Percentiles rank a stretch among this genome's conserved stretches.
phyloP scores from a whole-genome alignment of 2,329 filamentous ascomycete species.

The Alternaria arbusti region DNA sequence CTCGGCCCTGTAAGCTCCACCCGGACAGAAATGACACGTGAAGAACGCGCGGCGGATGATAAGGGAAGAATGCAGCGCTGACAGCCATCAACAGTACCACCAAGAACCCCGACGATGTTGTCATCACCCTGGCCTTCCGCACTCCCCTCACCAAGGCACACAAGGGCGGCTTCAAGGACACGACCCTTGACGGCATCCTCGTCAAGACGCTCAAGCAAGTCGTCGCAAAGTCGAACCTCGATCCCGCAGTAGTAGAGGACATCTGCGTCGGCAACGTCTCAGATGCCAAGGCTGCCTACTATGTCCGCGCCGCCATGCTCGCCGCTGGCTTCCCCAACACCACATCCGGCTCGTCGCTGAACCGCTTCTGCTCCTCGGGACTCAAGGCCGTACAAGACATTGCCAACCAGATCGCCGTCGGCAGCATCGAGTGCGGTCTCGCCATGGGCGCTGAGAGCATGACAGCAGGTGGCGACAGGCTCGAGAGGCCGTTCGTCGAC shows the following conservation, averaged over 20 bases:
- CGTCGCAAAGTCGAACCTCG: slow-evolving; percentile 72
- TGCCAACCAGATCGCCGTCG: slow-evolving; percentile 80
- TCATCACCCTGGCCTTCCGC: slow-evolving; percentile 90
- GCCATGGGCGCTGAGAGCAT: slow-evolving; percentile 90
- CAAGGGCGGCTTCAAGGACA: slow-evolving; percentile 97
- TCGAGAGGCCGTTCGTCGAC: slow-evolving; percentile 77
- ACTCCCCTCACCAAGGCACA: slow-evolving; percentile 86
- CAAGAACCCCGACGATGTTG: slow-evolving; percentile 94
- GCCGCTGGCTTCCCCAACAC: slow-evolving; percentile 95
- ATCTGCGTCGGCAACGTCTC: slow-evolving; percentile 92
- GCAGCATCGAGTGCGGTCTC: slow-evolving; percentile 85
- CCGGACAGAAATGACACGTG: not conserved
- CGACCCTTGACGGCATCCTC: slow-evolving; percentile 82
- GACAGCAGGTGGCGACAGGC: slow-evolving; percentile 73
- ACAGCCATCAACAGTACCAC: slow-evolving; percentile 66
- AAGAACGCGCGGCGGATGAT: not conserved
- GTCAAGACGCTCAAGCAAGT: slow-evolving; percentile 78
- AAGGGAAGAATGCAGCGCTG: slow-evolving; percentile 2
- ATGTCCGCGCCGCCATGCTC: slow-evolving; percentile 84
- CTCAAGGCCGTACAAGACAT: slow-evolving; percentile 96
- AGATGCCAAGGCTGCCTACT: slow-evolving; percentile 87
- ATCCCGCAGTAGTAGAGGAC: slow-evolving; percentile 84
- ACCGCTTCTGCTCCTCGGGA: slow-evolving; percentile 97
- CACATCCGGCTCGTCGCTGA: slow-evolving; percentile 78
- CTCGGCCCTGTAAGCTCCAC: slow-evolving; percentile 72